Evolutionary conservation across 805 yeast genomes (phyloP).

Genomic region (Ogataea siamensis): DNA sequence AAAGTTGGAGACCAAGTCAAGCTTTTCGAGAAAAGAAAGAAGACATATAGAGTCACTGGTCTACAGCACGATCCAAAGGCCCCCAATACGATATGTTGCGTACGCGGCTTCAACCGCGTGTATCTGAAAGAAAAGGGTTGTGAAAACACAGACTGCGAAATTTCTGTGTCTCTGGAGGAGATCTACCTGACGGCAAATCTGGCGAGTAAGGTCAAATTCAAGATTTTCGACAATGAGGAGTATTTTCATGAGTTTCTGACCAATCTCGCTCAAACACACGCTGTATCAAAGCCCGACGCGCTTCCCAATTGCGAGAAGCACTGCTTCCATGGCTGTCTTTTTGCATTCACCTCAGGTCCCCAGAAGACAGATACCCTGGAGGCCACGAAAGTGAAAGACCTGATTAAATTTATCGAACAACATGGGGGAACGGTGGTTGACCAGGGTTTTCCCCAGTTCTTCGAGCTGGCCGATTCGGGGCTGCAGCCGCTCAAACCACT

Average conservation of each 20-base stretch:
- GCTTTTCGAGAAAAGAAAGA: conserved; percentile 29
- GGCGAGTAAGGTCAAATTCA: conserved; percentile 31
- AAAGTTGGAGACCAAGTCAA: conserved; percentile 55
- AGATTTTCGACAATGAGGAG: conserved; percentile 17
- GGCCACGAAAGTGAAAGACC: conserved; percentile 28
- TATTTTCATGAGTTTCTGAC: conserved; percentile 14
- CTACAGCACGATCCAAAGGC: conserved; percentile 31
- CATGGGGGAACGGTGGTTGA: conserved; percentile 45
- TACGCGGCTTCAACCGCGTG: conserved; percentile 60
- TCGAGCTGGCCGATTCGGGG: conserved; percentile 1
- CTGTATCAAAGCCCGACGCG: neutral
- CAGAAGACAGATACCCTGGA: conserved; percentile 4
- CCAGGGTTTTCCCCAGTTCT: conserved; percentile 14
- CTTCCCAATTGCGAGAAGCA: neutral
- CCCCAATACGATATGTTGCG: conserved; percentile 42
- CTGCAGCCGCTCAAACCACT: conserved; percentile 3
- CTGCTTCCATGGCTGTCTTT: conserved; percentile 36
- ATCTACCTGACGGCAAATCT: conserved; percentile 33
- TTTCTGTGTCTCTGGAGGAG: conserved; percentile 29
- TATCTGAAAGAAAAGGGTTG: conserved; percentile 32
- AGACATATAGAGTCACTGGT: conserved; percentile 46
- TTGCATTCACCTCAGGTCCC: conserved; percentile 35
- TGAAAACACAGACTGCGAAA: conserved; percentile 20
- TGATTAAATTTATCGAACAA: conserved; percentile 35
- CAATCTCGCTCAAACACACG: conserved; percentile 6